Base-by-base conservation (phyloP, 768 basidiomycete genomes). In the Boletus barrowsii region DNA sequence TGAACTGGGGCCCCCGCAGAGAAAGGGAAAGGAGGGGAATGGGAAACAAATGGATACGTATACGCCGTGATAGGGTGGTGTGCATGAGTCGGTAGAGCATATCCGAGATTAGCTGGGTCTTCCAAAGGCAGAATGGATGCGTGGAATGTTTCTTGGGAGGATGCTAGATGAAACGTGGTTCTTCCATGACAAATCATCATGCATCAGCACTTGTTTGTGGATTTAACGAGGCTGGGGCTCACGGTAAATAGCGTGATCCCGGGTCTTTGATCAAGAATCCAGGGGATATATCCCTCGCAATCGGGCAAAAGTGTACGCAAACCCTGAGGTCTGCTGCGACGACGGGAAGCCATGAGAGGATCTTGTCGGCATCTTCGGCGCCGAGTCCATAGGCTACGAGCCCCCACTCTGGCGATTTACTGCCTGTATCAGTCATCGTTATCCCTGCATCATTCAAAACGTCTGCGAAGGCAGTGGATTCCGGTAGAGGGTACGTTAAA, bases 1-100 rank as follows among this genome's bases (percentile, higher is more conserved):
- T 36, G 49, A n/a, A 63, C 69, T 6, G 75, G 75, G 8, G 72
- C 58, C 22, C 66, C 65, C 14, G 65, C 65, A 35, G 55, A 42
- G 44, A 72, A 72, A 10, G 75, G 74, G 55, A 76, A 77, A 5
- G 76, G 73, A 2, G 75, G 76, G 4, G 46, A 57, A 14, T 58
- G 56, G 4, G 72, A 59, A 22, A 75, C 72, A n/a, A 65, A 50
- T 7, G 76, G 74, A 58, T 76, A 77, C 5, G 70, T 62, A 30
- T 70, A 67, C 24, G 63, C 70, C 37, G 60, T 59, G 47, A 76
- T 47, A 3, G 70, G 73, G 20, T 61, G 63, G 22, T 60, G 57
- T 13, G 52, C 42, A 35, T 72, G 57, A 5, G 71, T 66, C 24
- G 64, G 61, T 18, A 68, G 47, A 17, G 17, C 35, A 51, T 67